phyloP scores from a whole-genome alignment of 1,284 basidiomycete genomes.

The Heterobasidion irregulare region DNA sequence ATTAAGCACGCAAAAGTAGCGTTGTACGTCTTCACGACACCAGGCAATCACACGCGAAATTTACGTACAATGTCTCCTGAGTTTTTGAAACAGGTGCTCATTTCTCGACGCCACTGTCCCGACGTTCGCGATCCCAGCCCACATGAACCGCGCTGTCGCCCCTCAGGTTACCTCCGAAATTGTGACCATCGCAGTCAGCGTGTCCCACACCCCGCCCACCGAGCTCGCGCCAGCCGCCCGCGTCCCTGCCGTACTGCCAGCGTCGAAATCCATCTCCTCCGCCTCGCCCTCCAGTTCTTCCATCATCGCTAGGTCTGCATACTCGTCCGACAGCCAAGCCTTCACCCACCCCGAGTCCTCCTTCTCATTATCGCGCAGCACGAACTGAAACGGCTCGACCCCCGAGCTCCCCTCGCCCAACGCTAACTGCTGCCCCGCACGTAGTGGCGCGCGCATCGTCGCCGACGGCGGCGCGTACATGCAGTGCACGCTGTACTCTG shows the following conservation, averaged over 20 bases:
- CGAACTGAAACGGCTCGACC: constrained; percentile 4
- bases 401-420: constrained; percentile 4
- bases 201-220: too few relatives aligned
- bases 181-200: too few relatives aligned
- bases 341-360: constrained; percentile 9
- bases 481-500: constrained; percentile 5
- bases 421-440: background rate
- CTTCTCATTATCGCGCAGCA: background rate
- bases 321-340: constrained; percentile 3
- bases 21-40: too few relatives aligned
- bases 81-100: too few relatives aligned
- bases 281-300: background rate
- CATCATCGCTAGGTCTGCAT: background rate
- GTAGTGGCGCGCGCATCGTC: constrained; percentile 2
- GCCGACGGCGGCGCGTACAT: constrained; percentile 6
- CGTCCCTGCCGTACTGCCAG: background rate
- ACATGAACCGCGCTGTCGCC: too few relatives aligned
- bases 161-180: too few relatives aligned
- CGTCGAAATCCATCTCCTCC: background rate
- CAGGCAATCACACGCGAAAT: too few relatives aligned
- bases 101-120: too few relatives aligned
- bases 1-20: too few relatives aligned
- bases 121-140: too few relatives aligned
- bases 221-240: too few relatives aligned
- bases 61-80: too few relatives aligned